phyloP scores from a whole-genome alignment of 352 stramenopile species.

The Plasmopara muralis region DNA sequence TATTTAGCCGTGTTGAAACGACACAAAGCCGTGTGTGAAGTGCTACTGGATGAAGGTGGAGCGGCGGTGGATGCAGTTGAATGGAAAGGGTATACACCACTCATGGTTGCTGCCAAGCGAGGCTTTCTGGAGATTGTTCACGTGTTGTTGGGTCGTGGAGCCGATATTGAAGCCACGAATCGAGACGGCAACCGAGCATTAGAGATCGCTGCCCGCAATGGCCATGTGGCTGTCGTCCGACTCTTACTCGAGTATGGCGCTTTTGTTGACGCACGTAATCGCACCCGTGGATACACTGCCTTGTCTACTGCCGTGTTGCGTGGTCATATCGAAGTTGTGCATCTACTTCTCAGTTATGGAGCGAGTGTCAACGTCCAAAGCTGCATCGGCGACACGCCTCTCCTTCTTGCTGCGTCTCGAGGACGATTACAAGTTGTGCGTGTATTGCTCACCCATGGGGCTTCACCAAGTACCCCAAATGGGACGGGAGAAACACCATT shows the following conservation, averaged over 20 bases:
- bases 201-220: conserved; percentile 21
- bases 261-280: conserved; percentile 22
- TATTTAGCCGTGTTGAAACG: too few species aligned
- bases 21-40: too few species aligned
- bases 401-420: conserved; percentile 13
- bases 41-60: too few species aligned
- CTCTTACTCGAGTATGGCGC: conserved; percentile 18
- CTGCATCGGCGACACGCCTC: too few species aligned
- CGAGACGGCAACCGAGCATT: conserved; percentile 19
- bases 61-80: too few species aligned
- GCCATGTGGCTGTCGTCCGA: conserved; percentile 11
- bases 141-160: conserved; percentile 18
- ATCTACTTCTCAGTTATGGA: too few species aligned
- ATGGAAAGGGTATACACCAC: conserved; percentile 18
- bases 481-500: conserved; percentile 20
- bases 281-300: conserved; percentile 16
- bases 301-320: too few species aligned
- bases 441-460: conserved; percentile 14
- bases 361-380: too few species aligned
- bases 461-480: conserved; percentile 9
- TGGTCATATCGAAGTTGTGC: too few species aligned
- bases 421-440: conserved; percentile 19
- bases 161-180: conserved; percentile 18
- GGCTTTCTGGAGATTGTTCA: conserved; percentile 16
- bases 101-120: conserved; percentile 23